A percentile compares a stretch with the other conserved stretches of the same genome.
Conservation (phyloP, 208 protist species). For the Acanthamoeba castellanii region DNA sequence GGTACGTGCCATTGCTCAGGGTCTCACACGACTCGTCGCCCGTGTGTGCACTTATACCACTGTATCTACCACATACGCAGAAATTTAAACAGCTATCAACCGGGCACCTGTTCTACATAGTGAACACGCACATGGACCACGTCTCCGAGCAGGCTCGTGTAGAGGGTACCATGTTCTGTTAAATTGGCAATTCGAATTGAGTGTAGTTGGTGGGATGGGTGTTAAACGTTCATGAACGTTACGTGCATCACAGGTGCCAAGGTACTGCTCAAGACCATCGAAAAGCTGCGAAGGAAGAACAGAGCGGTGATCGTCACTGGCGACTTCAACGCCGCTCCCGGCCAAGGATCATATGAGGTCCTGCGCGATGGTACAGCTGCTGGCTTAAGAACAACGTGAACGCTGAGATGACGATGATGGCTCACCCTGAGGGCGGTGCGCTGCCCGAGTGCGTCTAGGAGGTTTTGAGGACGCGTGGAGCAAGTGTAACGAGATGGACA, state of each 20-base stretch:
- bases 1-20: not conserved
- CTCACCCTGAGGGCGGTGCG: not conserved
- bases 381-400: no score
- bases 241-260: not conserved
- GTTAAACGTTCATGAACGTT: no score
- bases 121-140: slow-evolving; percentile 49
- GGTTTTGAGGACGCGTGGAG: slow-evolving; percentile 15
- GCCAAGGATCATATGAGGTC: not conserved
- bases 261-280: slow-evolving; percentile 8
- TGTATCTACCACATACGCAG: not conserved
- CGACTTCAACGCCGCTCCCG: slow-evolving; percentile 44
- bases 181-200: no score
- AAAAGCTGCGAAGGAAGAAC: slow-evolving; percentile 15
- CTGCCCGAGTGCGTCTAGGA: not conserved
- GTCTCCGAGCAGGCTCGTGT: not conserved
- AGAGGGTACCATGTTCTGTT: not conserved
- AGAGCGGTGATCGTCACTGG: slow-evolving; percentile 4
- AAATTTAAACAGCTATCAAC: not conserved
- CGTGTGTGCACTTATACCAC: no score
- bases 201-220: no score
- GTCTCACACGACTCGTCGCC: not conserved
- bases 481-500: not conserved
- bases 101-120: slow-evolving; percentile 11
- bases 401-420: not conserved
- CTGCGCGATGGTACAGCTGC: not conserved